Evolutionary conservation across 2,329 filamentous ascomycete species (phyloP), one percentile per base, ranked within the genome.

Genomic region (Leptographium lundbergii): DNA sequence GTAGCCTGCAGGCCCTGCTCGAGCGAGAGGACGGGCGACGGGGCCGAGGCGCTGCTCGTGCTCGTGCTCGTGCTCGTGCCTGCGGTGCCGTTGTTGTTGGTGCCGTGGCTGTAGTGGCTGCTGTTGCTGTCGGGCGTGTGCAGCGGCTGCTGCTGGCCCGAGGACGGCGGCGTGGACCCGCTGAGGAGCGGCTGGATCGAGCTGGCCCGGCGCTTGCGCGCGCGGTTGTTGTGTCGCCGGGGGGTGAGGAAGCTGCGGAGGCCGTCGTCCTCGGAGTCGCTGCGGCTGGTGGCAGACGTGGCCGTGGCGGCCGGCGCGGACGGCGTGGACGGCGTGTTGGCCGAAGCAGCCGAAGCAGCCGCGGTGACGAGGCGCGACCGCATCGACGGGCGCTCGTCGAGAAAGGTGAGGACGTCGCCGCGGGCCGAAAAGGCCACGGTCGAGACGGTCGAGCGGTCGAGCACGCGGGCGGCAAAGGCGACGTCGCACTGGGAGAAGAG

Each of bases 181-280:
- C 78, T 84, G 54, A 82, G 61, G 34, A 54, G 34, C 0, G 70
- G 66, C 55, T 72, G 71, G 0, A 67, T 69, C 13, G 77, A 72
- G 55, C 78, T 75, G 48, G 70, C 70, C 62, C 75, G 71, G 24
- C 78, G 63, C 61, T 75, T 71, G 50, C 71, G 19, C 63, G 66
- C 45, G 69, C 72, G 56, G 70, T 72, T 58, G 71, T 72, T 55
- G 70, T 72, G 59, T 70, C 65, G 62, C 74, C 9, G 79, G 72
- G 0, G 62, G 27, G 78, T 78, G 2, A 86, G 69, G 65, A 86
- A 86, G 61, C 75, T 83, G 3, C 79, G 80, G 6, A 84, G 73
- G 0, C 81, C 80, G 57, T 86, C 83, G 63, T 86, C 83, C 65
- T 86, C 83, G 0, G 83, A 86, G 63, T 86, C 82, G 63, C 82